Evolutionary conservation across 1,139 yeast genomes (phyloP).

Genomic region (Citeromyces hawaiiensis): DNA sequence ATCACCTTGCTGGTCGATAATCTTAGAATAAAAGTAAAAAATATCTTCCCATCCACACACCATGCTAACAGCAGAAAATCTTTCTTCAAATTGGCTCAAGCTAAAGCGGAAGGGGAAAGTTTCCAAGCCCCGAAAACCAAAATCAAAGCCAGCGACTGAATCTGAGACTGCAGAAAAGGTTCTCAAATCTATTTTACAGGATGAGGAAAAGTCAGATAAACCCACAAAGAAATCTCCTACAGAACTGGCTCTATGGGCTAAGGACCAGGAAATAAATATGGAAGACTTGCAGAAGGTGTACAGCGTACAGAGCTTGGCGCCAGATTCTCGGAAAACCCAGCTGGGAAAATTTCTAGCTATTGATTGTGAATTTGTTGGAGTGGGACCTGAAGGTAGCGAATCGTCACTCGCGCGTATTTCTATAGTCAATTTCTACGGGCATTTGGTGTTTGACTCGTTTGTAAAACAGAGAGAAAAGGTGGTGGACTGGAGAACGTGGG

Average conservation of each 20-base stretch:
- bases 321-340: slow-evolving; percentile 13
- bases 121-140: slow-evolving; percentile 3
- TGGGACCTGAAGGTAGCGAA: slow-evolving; percentile 56
- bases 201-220: not conserved
- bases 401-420: slow-evolving; percentile 82
- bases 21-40: no score
- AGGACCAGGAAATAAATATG: slow-evolving; percentile 3
- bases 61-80: slow-evolving; percentile 13
- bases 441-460: slow-evolving; percentile 53
- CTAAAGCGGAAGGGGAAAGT: slow-evolving; percentile 6
- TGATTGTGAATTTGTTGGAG: slow-evolving; percentile 93
- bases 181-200: not conserved
- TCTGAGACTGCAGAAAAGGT: slow-evolving; percentile 11
- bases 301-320: not conserved
- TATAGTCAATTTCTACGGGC: slow-evolving; percentile 72
- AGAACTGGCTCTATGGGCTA: slow-evolving; percentile 4
- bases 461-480: slow-evolving; percentile 68
- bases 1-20: not conserved
- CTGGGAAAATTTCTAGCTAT: slow-evolving; percentile 69
- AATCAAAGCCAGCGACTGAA: slow-evolving; percentile 6
- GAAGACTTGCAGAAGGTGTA: slow-evolving; percentile 3
- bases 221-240: slow-evolving; percentile 2
- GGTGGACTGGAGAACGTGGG: slow-evolving; percentile 90
- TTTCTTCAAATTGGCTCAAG: slow-evolving; percentile 11
- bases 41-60: not conserved